phyloP scores from a whole-genome alignment of 176 grass and related monocot species.

The Oryza rufipogon region DNA sequence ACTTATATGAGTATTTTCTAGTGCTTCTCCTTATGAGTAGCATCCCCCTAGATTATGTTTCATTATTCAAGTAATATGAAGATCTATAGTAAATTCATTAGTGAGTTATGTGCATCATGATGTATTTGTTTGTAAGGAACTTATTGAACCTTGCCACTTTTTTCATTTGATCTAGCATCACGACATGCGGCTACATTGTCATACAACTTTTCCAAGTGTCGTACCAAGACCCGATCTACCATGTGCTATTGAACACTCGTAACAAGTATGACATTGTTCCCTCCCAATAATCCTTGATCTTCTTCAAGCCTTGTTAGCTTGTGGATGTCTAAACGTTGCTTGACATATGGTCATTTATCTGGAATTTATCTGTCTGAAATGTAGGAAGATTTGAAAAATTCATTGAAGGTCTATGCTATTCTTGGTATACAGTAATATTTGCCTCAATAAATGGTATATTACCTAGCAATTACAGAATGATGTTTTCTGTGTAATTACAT shows the following conservation, averaged over 20 bases:
- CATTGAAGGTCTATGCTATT: conserved; percentile 27
- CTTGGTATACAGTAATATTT: conserved; percentile 3
- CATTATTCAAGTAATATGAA: conserved; percentile 2
- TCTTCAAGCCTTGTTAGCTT: conserved; percentile 23
- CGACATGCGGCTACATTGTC: conserved; percentile 79
- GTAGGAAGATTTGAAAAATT: conserved; percentile 58
- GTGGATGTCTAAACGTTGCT: conserved; percentile 13
- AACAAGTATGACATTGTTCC: conserved; percentile 61
- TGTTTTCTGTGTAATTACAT: neutral
- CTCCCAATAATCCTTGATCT: conserved; percentile 49
- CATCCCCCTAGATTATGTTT: neutral
- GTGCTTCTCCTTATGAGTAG: neutral
- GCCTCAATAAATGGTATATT: neutral
- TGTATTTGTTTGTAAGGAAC: neutral
- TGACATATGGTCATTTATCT: conserved; percentile 20
- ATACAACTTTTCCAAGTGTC: conserved; percentile 72
- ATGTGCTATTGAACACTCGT: conserved; percentile 61
- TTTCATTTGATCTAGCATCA: conserved; percentile 60
- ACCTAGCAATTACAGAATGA: too few species aligned
- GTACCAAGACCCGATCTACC: conserved; percentile 67
- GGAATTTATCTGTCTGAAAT: conserved; percentile 42
- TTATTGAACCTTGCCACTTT: conserved; percentile 26
- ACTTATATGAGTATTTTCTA: neutral
- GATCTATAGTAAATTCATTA: neutral
- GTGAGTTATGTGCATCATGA: neutral